Conservation (phyloP, 2,329 filamentous ascomycete species). For the Trichoderma endophyticum region DNA sequence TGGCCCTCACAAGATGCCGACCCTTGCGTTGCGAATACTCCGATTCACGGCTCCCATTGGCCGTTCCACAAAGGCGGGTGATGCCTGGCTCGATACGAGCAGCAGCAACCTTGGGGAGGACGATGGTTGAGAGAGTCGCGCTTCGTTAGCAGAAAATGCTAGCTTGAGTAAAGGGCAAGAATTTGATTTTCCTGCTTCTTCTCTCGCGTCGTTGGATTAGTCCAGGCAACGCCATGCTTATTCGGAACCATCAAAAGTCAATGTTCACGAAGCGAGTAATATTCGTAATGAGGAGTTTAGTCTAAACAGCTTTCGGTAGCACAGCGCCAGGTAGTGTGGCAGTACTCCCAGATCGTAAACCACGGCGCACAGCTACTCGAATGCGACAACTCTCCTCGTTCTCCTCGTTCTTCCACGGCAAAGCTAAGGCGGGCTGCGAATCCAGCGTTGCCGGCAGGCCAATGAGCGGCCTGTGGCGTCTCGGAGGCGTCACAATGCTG, state of each 20-base stretch:
- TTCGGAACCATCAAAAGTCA: background rate
- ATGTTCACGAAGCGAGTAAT: background rate
- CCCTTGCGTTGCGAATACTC: background rate
- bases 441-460: slow-evolving; percentile 12
- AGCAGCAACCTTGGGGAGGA: background rate
- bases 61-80: background rate
- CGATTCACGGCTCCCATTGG: background rate
- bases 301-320: background rate
- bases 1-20: background rate
- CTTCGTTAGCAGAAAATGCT: background rate
- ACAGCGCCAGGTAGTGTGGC: background rate
- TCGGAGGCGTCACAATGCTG: slow-evolving; percentile 13
- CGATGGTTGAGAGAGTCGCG: background rate
- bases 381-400: background rate
- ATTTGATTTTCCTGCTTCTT: background rate
- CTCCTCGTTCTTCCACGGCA: background rate
- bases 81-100: background rate
- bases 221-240: slow-evolving; percentile 4
- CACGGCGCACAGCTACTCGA: background rate
- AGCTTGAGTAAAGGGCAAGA: background rate
- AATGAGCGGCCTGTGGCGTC: slow-evolving; percentile 2
- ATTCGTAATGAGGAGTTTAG: background rate
- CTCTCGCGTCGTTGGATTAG: background rate
- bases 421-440: background rate
- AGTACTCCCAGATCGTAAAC: background rate